Evolutionary conservation across 2,329 filamentous ascomycete genomes (phyloP), one percentile per base, ranked within the genome.

Genomic region (Colletotrichum sp.): DNA sequence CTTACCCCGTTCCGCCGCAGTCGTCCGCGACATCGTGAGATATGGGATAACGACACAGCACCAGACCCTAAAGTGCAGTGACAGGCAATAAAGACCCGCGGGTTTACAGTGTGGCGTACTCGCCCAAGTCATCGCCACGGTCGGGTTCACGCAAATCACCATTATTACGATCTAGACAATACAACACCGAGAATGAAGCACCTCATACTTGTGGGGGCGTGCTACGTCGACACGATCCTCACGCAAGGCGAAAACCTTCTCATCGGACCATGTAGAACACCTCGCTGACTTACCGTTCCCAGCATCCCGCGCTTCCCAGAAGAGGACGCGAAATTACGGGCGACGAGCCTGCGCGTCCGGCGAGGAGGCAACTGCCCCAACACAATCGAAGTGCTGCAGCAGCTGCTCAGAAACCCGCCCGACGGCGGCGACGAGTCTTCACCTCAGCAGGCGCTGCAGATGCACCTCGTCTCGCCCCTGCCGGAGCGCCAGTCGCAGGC

Each of bases 301-400:
- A 94, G 91, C 75, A 88, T 94, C 38, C 90, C 92, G 5, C 84
- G 90, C 78, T 95, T 91, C 79, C 93, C 93, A 2, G 82, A 83
- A 8, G 93, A 95, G 83, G 93, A 96, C 84, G 88, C 90, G 62
- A 95, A 95, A 82, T 86, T 94, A 54, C 91, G 93, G 36, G 93
- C 93, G 21, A 89, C 89, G 3, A 86, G 80, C 29, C 80, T 93
- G 69, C 83, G 85, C 43, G 87, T 88, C 57, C 90, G 93, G 34
- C 89, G 93, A 31, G 93, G 94, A 66, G 93, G 93, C 36, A 96
- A 95, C 81, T 91, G 92, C 75, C 89, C 91, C 29, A 95, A 95
- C 80, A 90, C 90, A 5, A 87, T 95, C 38, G 89, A 95, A 79
- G 93, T 95, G 11, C 84, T 95, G 31, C 87, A 90, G 75, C 92